Percentiles rank a stretch among this genome's conserved stretches.
These are phyloP conservation scores for Kodamaea sagamina DNA, from an alignment of 805 yeast species.

Conservation along the genomic window DNA sequence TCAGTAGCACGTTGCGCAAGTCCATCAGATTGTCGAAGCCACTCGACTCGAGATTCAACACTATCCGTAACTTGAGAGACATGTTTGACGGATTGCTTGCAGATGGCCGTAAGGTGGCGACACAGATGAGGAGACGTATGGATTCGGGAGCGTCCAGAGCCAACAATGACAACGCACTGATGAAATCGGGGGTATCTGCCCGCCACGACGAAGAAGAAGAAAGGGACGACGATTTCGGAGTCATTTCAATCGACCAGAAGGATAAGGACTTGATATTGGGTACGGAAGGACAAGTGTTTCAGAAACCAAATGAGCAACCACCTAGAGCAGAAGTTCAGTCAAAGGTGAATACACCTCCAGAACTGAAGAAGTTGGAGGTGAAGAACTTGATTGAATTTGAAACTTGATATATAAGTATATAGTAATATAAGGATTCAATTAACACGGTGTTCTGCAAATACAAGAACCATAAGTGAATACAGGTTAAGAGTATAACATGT, in stretches of 20 bases:
- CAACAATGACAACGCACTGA: slow-evolving; percentile 26
- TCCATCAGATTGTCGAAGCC: slow-evolving; percentile 67
- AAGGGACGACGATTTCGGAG: slow-evolving; percentile 47
- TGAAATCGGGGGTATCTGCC: slow-evolving; percentile 26
- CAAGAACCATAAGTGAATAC: not conserved
- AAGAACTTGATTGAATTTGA: slow-evolving; percentile 48
- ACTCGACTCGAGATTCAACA: slow-evolving; percentile 46
- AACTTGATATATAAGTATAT: too few relatives aligned
- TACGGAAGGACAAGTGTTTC: slow-evolving; percentile 45
- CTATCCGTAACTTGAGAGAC: slow-evolving; percentile 67
- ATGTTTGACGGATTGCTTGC: slow-evolving; percentile 90
- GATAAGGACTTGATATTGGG: slow-evolving; percentile 53
- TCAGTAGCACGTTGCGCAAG: slow-evolving; percentile 65
- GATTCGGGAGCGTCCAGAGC: slow-evolving; percentile 60
- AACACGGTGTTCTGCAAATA: not conserved
- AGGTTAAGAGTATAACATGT: too few relatives aligned
- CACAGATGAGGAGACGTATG: slow-evolving; percentile 83
- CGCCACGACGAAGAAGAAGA: slow-evolving; percentile 45
- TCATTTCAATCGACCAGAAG: slow-evolving; percentile 40
- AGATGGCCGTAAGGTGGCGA: slow-evolving; percentile 90
- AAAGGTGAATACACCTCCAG: slow-evolving; percentile 9
- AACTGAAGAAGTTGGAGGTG: slow-evolving; percentile 10
- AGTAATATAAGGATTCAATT: too few relatives aligned
- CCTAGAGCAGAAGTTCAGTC: slow-evolving; percentile 8
- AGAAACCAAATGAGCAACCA: slow-evolving; percentile 12